These are phyloP conservation scores for Colletotrichum kahawae DNA, from an alignment of 2,329 filamentous ascomycete genomes.

Conservation along the genomic window DNA sequence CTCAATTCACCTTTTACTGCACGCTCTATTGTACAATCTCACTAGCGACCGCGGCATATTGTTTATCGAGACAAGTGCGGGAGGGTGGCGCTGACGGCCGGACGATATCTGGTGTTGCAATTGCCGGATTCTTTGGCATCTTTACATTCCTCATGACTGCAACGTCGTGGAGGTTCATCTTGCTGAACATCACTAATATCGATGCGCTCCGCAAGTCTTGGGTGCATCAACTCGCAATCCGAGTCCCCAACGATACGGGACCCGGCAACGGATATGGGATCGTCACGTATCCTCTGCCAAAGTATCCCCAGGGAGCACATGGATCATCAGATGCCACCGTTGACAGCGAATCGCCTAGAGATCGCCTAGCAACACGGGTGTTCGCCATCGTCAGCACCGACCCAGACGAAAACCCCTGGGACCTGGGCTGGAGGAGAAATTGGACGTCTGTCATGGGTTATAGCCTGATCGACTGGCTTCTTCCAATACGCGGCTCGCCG, in stretches of 20 bases:
- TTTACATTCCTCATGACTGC: slow-evolving; percentile 80
- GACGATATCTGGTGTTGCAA: slow-evolving; percentile 68
- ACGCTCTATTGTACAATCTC: slow-evolving; percentile 69
- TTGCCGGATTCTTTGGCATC: slow-evolving; percentile 77
- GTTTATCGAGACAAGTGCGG: slow-evolving; percentile 59
- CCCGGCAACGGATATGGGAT: slow-evolving; percentile 50
- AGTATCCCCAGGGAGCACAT: slow-evolving; percentile 20
- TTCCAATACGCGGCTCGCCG: slow-evolving; percentile 78
- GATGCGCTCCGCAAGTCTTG: slow-evolving; percentile 72
- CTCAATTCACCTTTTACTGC: slow-evolving; percentile 83
- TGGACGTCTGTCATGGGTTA: slow-evolving; percentile 82
- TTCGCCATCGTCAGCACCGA: slow-evolving; percentile 82
- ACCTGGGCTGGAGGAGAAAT: slow-evolving; percentile 73
- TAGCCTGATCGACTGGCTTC: slow-evolving; percentile 75
- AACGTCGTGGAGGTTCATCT: slow-evolving; percentile 72
- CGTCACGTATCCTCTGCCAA: slow-evolving; percentile 63
- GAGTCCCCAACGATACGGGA: slow-evolving; percentile 60
- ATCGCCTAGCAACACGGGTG: slow-evolving; percentile 60
- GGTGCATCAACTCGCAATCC: slow-evolving; percentile 76
- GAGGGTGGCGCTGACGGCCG: slow-evolving; percentile 58
- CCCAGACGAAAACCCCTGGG: slow-evolving; percentile 84
- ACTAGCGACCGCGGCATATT: slow-evolving; percentile 68
- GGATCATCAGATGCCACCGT: neutral
- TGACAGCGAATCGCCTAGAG: slow-evolving; percentile 26
- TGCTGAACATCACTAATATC: slow-evolving; percentile 82